Conservation (phyloP, 805 yeast species). For the Yueomyces sp. region DNA sequence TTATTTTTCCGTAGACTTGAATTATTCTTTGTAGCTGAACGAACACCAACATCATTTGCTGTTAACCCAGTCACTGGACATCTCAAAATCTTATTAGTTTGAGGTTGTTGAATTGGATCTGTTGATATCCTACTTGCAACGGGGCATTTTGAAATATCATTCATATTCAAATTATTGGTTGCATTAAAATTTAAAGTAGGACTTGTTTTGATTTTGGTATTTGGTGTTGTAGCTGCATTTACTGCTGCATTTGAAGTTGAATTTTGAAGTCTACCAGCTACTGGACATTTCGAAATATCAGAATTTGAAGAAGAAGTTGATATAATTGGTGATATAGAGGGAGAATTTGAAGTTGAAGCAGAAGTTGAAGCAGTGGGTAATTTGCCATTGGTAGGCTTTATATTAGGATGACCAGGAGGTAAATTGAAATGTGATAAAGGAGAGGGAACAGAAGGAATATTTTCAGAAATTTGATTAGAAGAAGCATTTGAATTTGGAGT, state of each 20-base stretch:
- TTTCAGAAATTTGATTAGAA: not conserved
- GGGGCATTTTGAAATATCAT: not conserved
- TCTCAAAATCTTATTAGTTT: not conserved
- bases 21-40: not conserved
- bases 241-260: not conserved
- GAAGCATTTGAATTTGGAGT: not conserved
- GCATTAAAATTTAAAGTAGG: too few relatives aligned
- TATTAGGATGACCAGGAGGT: not conserved
- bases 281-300: too few relatives aligned
- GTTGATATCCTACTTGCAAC: not conserved
- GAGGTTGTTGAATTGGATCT: not conserved
- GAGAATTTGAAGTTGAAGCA: too few relatives aligned
- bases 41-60: not conserved
- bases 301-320: too few relatives aligned
- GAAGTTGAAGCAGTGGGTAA: too few relatives aligned
- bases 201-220: not conserved
- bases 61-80: not conserved
- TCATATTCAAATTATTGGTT: too few relatives aligned
- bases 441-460: not conserved
- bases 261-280: too few relatives aligned
- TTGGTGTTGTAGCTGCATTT: not conserved
- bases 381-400: constrained; percentile 1
- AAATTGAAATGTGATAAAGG: not conserved
- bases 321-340: too few relatives aligned
- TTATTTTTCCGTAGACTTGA: not conserved